Base-by-base conservation (phyloP, 2,329 filamentous ascomycete species). In the Ustulina deusta region DNA sequence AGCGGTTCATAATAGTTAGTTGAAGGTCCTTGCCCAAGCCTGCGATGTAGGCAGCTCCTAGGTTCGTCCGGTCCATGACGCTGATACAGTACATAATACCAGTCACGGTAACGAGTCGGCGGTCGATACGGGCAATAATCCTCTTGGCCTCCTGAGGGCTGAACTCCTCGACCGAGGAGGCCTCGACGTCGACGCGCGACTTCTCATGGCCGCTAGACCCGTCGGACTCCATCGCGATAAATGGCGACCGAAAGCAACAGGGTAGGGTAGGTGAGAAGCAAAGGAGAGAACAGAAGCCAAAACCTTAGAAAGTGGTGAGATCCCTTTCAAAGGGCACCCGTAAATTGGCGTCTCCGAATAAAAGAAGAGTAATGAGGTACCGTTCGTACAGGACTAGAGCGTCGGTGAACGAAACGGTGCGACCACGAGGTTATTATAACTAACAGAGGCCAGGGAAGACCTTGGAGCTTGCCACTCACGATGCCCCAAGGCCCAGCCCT, bases 1-100 rank as follows among this genome's bases (percentile, higher is more conserved):
- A 79, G 74, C 83, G 80, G 61, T 82, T 80, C 2, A 80, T 81
- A 2, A 81, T 32, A 1, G 49, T 67, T 5, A 89, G 77, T 5
- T 75, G 48, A 46, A 89, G 78, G 51, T 88, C 86, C 2, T 66
- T 72, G 17, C 75, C 74, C 84, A 88, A 87, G 63, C 86, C 92
- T 20, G 93, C 92, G 76, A 95, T 90, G 49, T 87, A 87, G 38
- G 91, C 92, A 27, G 88, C 83, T 25, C 87, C 87, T 76, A 94
- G 80, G 78, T 95, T 95, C 1, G 91, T 93, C 34, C 93, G 84
- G 76, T 96, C 93, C 89, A 94, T 92, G 66, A 95, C 81, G 69
- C 87, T 91, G 74, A 93, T 84, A 76, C 90, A 93, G 79, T 94
- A 94, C 81, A 93, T 86, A 70, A 85, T 74, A 34, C 90, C 90